Conservation (phyloP, 441 rosid species). For the Theobroma grandiflorum region DNA sequence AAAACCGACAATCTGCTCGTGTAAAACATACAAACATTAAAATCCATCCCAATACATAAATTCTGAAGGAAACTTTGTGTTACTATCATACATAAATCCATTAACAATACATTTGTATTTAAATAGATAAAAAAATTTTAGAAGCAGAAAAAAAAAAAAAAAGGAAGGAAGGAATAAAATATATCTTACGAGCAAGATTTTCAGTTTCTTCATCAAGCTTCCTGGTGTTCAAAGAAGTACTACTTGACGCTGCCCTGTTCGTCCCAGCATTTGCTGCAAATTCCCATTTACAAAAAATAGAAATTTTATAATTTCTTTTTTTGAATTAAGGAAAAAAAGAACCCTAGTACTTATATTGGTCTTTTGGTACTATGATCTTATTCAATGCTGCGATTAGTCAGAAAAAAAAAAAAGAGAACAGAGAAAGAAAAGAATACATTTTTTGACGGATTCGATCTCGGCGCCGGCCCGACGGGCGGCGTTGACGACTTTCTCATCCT, state of each 20-base stretch:
- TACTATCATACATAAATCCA: background rate
- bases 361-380: background rate
- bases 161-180: background rate
- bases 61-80: background rate
- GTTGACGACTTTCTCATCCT: constrained; percentile 80
- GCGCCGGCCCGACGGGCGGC: constrained; percentile 85
- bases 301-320: constrained; percentile 9
- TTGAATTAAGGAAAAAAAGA: background rate
- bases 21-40: background rate
- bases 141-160: background rate
- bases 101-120: background rate
- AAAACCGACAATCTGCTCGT: background rate
- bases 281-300: constrained; percentile 1
- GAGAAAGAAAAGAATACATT: constrained; percentile 36
- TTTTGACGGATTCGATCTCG: constrained; percentile 65
- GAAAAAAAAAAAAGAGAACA: background rate
- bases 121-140: too few species aligned
- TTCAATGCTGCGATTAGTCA: background rate
- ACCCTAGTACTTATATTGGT: background rate
- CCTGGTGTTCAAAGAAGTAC: constrained; percentile 88
- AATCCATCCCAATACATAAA: background rate
- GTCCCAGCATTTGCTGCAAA: constrained; percentile 77
- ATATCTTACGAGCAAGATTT: constrained; percentile 81
- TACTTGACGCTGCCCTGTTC: constrained; percentile 87
- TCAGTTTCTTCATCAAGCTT: constrained; percentile 92